Evolutionary conservation across 768 basidiomycete genomes (phyloP).

Genomic region (Lentinula sp.): DNA sequence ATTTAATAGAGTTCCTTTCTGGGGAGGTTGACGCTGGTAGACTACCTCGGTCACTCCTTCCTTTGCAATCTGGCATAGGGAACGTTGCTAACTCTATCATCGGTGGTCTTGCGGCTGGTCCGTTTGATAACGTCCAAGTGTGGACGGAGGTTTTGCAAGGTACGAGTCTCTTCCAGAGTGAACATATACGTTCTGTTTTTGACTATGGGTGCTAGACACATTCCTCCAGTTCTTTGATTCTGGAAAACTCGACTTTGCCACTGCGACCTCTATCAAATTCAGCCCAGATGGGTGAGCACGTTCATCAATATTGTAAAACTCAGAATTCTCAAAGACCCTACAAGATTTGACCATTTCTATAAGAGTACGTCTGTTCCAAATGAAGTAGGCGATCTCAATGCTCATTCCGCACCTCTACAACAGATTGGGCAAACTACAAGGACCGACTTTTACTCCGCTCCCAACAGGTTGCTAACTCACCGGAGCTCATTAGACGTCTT

Average conservation of each 20-base stretch:
- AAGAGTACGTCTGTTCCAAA: constrained; percentile 22
- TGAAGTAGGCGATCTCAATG: not conserved
- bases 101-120: constrained; percentile 40
- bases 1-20: constrained; percentile 38
- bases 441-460: constrained; percentile 41
- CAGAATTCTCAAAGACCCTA: not conserved
- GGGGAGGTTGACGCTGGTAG: constrained; percentile 34
- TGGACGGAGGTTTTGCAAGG: constrained; percentile 46
- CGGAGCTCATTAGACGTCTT: constrained; percentile 40
- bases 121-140: constrained; percentile 42
- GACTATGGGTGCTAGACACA: constrained; percentile 23
- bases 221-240: constrained; percentile 42
- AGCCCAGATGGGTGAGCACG: constrained; percentile 32
- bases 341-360: constrained; percentile 42
- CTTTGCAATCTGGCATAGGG: constrained; percentile 41
- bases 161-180: not conserved
- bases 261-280: constrained; percentile 41
- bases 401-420: not conserved
- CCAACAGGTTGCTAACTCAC: constrained; percentile 45
- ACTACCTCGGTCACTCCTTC: constrained; percentile 33
- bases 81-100: constrained; percentile 47
- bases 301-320: not conserved
- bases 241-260: constrained; percentile 39
- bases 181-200: not conserved
- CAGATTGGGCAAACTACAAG: constrained; percentile 41